These are phyloP conservation scores for Phytophthora syringae DNA, from an alignment of 352 stramenopile genomes.

Conservation along the genomic window DNA sequence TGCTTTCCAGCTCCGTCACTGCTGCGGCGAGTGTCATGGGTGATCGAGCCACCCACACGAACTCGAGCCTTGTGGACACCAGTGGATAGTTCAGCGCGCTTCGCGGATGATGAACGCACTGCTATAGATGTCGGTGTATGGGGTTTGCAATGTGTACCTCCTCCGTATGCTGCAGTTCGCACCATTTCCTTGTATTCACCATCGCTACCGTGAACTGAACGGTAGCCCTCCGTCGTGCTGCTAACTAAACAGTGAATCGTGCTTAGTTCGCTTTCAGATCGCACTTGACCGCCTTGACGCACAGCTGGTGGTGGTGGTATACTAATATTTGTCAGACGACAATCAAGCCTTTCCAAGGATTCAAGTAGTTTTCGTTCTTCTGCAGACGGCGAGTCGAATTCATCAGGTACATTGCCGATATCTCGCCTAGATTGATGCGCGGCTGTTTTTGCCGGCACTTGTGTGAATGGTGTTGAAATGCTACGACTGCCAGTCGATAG, in stretches of 20 bases:
- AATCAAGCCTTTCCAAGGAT: conserved; percentile 65
- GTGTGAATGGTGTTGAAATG: not conserved
- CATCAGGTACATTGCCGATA: conserved; percentile 15
- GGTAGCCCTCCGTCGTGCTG: not conserved
- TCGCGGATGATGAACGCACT: conserved; percentile 42
- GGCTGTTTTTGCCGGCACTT: conserved; percentile 2
- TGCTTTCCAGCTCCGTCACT: conserved; percentile 48
- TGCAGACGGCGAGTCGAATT: conserved; percentile 41
- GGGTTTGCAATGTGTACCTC: conserved; percentile 44
- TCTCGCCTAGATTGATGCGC: not conserved
- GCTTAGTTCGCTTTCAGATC: not conserved
- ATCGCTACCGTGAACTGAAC: not conserved
- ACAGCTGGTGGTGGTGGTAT: not conserved
- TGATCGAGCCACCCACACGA: conserved; percentile 40
- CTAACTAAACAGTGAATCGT: not conserved
- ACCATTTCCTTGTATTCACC: conserved; percentile 32
- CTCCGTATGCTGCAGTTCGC: conserved; percentile 48
- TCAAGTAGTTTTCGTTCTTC: conserved; percentile 56
- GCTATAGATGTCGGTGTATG: conserved; percentile 43
- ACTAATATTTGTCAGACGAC: conserved; percentile 35
- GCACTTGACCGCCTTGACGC: conserved; percentile 6
- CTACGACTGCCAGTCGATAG: not conserved
- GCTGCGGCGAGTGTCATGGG: conserved; percentile 24
- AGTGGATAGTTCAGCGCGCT: conserved; percentile 57
- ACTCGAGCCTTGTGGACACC: conserved; percentile 64